Evolutionary conservation across 352 stramenopile genomes (phyloP), one percentile per base, ranked within the genome.

Genomic region (Pythium apleroticum): DNA sequence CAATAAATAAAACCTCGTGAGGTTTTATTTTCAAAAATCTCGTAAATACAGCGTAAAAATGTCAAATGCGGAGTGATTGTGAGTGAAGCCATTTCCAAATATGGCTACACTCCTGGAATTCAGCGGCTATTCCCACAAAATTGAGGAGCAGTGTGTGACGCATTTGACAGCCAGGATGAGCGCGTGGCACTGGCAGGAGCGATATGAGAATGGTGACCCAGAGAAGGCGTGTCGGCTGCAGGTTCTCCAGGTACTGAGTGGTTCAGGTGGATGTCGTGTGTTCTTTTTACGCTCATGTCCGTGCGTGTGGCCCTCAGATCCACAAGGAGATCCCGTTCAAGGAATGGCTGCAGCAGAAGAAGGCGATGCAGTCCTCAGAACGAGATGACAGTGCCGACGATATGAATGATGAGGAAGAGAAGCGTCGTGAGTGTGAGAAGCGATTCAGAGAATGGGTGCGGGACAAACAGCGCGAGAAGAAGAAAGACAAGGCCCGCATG

Each of bases 111-210:
- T 25, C 17, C 15, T 3, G 30, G 2, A 50, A 50, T 39, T 25
- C 30, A 28, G 17, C 3, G 55, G 10, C 20, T 37, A 27, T 12
- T 6, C 2, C 19, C 30, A 30, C 10, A 20, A 11, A 31, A 1
- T 22, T 45, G 7, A 45, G 17, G 37, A 19, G 12, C 7, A 45
- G 37, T 27, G 10, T n/a, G n/a, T n/a, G 45, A 63, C 20, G 20
- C 28, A 56, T 4, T 33, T 19, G 7, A 33, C 20, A 7, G n/a
- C 35, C 25, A 24, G 31, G 11, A 45, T 10, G 68, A 50, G 54
- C 39, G 39, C 30, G 28, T 92, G 83, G 81, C 83, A 92, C 68
- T 92, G 83, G 83, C 81, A 86, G 49, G 74, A 92, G 68, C 78
- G 77, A 19, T 77, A 80, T 39, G 66, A 78, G 19, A 60, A 46